Percentiles rank a stretch among this genome's conserved stretches.
Evolutionary conservation across 345 rosid species (phyloP).

Genomic region (Eutrema yunnanense): DNA sequence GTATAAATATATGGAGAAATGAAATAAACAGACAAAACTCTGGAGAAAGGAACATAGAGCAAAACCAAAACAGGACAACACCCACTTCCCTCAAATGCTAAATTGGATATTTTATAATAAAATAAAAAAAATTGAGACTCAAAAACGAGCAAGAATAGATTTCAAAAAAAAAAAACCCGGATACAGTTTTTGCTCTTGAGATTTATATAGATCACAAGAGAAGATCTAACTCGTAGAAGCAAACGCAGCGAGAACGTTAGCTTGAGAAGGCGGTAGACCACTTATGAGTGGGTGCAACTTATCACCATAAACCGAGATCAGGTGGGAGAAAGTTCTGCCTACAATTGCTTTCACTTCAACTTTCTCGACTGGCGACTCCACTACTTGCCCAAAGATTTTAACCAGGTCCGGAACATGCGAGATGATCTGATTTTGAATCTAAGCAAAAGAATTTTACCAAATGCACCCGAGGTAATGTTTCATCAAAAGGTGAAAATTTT

Average conservation of each 20-base stretch:
- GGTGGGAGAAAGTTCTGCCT: slow-evolving; percentile 81
- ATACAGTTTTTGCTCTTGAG: not conserved
- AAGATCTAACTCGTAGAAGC: slow-evolving; percentile 52
- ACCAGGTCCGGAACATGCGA: slow-evolving; percentile 77
- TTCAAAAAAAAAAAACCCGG: not conserved
- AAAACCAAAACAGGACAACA: not conserved
- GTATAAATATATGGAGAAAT: not conserved
- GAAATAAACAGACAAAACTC: slow-evolving; percentile 17
- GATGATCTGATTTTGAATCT: slow-evolving; percentile 51
- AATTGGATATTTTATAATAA: no score
- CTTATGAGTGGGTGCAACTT: slow-evolving; percentile 84
- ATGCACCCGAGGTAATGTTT: slow-evolving; percentile 1
- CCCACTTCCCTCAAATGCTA: not conserved
- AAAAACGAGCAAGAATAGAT: slow-evolving; percentile 1
- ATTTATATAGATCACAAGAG: not conserved
- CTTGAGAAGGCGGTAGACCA: slow-evolving; percentile 69
- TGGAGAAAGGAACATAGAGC: not conserved
- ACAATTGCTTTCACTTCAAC: slow-evolving; percentile 81
- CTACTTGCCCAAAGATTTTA: slow-evolving; percentile 81
- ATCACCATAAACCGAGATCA: slow-evolving; percentile 67
- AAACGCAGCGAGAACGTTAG: slow-evolving; percentile 72
- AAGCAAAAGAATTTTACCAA: not conserved
- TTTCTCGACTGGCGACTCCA: slow-evolving; percentile 72
- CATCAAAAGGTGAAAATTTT: not conserved
- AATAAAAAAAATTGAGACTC: not conserved